phyloP scores from a whole-genome alignment of 441 rosid species.

The Croton setiger region DNA sequence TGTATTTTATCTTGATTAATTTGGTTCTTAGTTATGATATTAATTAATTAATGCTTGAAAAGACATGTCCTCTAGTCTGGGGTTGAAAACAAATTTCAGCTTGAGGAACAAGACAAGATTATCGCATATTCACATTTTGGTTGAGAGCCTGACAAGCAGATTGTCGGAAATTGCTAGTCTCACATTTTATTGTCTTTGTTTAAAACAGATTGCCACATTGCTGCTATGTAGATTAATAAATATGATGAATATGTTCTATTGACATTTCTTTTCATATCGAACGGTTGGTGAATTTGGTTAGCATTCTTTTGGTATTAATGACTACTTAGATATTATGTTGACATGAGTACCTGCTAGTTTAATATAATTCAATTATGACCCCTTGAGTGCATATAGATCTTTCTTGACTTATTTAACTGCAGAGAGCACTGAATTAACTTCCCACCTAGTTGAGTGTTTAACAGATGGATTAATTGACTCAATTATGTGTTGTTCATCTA shows the following conservation, averaged over 20 bases:
- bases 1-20: neutral
- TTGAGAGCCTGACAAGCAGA: neutral
- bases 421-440: neutral
- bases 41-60: neutral
- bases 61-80: neutral
- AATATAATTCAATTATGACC: neutral
- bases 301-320: neutral
- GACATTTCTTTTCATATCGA: neutral
- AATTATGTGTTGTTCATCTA: neutral
- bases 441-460: neutral
- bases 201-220: neutral
- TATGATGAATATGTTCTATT: neutral
- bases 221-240: neutral
- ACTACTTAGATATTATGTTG: neutral
- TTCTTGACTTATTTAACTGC: neutral
- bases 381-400: constrained; percentile 1
- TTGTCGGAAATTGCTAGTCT: neutral
- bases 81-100: neutral
- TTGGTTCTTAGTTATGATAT: neutral
- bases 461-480: too few species aligned
- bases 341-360: neutral
- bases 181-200: neutral
- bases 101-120: neutral
- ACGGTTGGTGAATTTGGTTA: neutral
- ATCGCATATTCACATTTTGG: neutral